Evolutionary conservation across 1,139 yeast species (phyloP).

Genomic region (Lodderomyces metapsilosis): DNA sequence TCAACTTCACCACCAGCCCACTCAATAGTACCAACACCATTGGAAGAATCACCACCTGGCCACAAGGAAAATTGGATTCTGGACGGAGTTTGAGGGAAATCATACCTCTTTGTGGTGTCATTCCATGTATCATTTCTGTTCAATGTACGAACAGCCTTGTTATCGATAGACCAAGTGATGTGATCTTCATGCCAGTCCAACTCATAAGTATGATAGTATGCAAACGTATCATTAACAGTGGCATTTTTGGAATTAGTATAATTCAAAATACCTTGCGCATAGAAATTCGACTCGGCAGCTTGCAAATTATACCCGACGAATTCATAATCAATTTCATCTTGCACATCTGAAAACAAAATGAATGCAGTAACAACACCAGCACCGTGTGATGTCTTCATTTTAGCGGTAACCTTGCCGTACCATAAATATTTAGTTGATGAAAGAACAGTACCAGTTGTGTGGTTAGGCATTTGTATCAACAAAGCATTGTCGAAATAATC

Average conservation of each 20-base stretch:
- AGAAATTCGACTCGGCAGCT: constrained; percentile 72
- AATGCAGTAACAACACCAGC: constrained; percentile 86
- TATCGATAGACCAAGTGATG: constrained; percentile 75
- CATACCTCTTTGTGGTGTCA: constrained; percentile 54
- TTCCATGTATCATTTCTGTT: constrained; percentile 67
- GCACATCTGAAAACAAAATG: constrained; percentile 78
- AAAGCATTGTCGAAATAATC: constrained; percentile 55
- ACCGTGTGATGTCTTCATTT: constrained; percentile 69
- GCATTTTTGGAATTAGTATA: constrained; percentile 58
- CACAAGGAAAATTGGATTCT: constrained; percentile 71
- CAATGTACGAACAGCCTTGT: constrained; percentile 65
- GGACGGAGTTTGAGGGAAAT: constrained; percentile 89
- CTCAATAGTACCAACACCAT: constrained; percentile 72
- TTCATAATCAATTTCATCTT: constrained; percentile 90
- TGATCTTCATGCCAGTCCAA: constrained; percentile 81
- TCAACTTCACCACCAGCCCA: constrained; percentile 94
- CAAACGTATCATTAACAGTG: constrained; percentile 53
- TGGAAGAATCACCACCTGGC: constrained; percentile 81
- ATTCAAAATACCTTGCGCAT: constrained; percentile 70
- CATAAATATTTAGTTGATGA: constrained; percentile 79
- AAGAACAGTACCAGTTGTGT: constrained; percentile 76
- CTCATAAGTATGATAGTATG: constrained; percentile 71
- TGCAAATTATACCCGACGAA: constrained; percentile 72
- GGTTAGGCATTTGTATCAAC: constrained; percentile 72
- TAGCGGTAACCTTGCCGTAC: constrained; percentile 80